Evolutionary conservation across 2,329 filamentous ascomycete genomes (phyloP).

Genomic region (Fusarium albidum): DNA sequence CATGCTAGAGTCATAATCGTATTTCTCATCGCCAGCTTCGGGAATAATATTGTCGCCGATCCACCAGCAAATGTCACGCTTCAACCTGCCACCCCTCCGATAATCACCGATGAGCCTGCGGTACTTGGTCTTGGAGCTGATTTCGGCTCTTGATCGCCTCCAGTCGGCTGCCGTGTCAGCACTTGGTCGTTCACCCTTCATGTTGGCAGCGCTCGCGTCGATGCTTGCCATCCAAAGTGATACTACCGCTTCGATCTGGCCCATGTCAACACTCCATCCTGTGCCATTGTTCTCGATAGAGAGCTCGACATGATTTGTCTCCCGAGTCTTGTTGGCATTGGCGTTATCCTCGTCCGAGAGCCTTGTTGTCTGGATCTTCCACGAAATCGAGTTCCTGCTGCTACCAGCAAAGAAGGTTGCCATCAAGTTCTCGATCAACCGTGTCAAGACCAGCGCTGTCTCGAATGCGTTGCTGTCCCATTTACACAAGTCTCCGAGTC

Average conservation of each 20-base stretch:
- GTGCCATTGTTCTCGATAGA: neutral
- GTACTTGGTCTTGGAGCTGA: neutral
- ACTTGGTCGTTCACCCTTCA: too few relatives aligned
- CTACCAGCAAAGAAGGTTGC: neutral
- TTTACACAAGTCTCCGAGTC: neutral
- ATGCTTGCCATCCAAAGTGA: constrained; percentile 4
- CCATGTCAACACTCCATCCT: neutral
- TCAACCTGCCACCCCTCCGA: neutral
- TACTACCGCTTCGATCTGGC: neutral
- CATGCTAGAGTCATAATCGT: too few relatives aligned
- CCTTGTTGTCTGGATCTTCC: neutral
- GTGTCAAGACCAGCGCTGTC: neutral
- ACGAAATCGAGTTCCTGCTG: neutral
- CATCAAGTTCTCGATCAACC: neutral
- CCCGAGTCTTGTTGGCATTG: too few relatives aligned
- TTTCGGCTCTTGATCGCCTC: neutral
- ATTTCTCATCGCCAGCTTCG: neutral
- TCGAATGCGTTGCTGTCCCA: neutral
- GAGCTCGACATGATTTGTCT: too few relatives aligned
- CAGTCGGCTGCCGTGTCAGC: neutral
- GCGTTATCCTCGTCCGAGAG: too few relatives aligned
- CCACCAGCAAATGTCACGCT: constrained; percentile 5
- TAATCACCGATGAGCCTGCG: neutral
- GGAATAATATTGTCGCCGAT: neutral
- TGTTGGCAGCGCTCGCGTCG: too few relatives aligned